Evolutionary conservation across 1,139 yeast genomes (phyloP).

Genomic region (Blastobotrys apis): DNA sequence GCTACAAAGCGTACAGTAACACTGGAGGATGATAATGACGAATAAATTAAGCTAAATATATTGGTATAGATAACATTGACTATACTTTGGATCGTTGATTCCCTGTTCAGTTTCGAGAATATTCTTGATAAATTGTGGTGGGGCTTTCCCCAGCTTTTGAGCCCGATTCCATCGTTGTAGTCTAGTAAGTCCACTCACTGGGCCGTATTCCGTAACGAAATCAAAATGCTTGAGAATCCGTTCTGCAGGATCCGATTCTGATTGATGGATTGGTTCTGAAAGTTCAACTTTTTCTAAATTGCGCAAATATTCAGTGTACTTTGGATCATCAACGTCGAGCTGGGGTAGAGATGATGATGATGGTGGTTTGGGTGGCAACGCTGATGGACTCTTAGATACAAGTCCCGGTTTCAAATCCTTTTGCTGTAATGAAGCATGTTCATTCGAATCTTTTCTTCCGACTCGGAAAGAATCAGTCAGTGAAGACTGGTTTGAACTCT

Average conservation of each 20-base stretch:
- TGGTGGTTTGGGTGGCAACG: too few species aligned
- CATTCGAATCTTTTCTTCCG: neutral
- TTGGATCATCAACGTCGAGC: slow-evolving; percentile 1
- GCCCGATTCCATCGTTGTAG: slow-evolving; percentile 80
- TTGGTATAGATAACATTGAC: slow-evolving; percentile 23
- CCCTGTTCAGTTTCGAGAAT: slow-evolving; percentile 28
- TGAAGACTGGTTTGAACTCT: neutral
- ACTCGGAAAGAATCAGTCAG: slow-evolving; percentile 3
- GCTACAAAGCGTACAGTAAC: slow-evolving; percentile 19
- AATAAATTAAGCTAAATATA: slow-evolving; percentile 16
- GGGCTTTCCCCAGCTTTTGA: slow-evolving; percentile 61
- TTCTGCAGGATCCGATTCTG: slow-evolving; percentile 29
- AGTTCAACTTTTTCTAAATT: neutral
- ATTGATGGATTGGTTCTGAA: slow-evolving; percentile 28
- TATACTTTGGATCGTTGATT: slow-evolving; percentile 18
- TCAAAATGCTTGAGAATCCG: slow-evolving; percentile 37
- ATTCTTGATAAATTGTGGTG: slow-evolving; percentile 35
- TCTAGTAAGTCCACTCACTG: slow-evolving; percentile 37
- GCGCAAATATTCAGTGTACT: neutral
- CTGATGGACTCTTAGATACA: neutral
- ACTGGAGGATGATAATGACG: slow-evolving; percentile 19
- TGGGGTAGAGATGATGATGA: neutral
- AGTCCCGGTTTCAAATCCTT: too few species aligned
- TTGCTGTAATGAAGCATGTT: too few species aligned
- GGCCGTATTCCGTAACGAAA: slow-evolving; percentile 36